These are phyloP conservation scores for Dioscorea zingiberensis DNA, from an alignment of 106 monocot genomes.

Conservation along the genomic window DNA sequence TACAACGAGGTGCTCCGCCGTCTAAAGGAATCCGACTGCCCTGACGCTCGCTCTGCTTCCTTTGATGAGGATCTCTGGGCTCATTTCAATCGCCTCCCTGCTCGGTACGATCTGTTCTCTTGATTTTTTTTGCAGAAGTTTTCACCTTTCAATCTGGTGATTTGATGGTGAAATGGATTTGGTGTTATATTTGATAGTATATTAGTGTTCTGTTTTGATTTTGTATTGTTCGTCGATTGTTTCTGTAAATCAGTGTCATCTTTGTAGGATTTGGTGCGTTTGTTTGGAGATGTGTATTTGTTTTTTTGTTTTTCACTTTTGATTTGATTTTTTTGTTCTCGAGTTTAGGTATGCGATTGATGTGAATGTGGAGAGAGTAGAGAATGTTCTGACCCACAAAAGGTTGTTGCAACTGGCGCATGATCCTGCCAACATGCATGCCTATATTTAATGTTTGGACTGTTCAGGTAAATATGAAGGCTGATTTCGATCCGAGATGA, in stretches of 20 bases:
- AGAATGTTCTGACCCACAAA: constrained; percentile 76
- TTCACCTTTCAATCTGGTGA: not conserved
- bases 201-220: too few relatives aligned
- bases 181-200: too few relatives aligned
- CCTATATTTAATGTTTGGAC: constrained; percentile 55
- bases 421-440: constrained; percentile 47
- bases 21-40: constrained; percentile 28
- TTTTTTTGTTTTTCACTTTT: too few relatives aligned
- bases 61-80: constrained; percentile 82
- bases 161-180: too few relatives aligned
- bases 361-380: constrained; percentile 85
- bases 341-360: constrained; percentile 66
- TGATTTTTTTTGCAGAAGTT: too few relatives aligned
- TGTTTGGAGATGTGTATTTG: too few relatives aligned
- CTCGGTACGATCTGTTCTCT: constrained; percentile 25
- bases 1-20: constrained; percentile 68
- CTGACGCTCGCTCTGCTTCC: constrained; percentile 23
- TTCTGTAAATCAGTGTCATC: not conserved
- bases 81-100: constrained; percentile 90
- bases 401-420: constrained; percentile 55
- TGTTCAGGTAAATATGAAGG: constrained; percentile 48
- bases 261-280: too few relatives aligned
- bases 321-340: not conserved
- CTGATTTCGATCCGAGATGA: too few relatives aligned
- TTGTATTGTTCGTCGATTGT: not conserved